Conservation (phyloP, 306 rosid genomes). For the Quercus robur region DNA sequence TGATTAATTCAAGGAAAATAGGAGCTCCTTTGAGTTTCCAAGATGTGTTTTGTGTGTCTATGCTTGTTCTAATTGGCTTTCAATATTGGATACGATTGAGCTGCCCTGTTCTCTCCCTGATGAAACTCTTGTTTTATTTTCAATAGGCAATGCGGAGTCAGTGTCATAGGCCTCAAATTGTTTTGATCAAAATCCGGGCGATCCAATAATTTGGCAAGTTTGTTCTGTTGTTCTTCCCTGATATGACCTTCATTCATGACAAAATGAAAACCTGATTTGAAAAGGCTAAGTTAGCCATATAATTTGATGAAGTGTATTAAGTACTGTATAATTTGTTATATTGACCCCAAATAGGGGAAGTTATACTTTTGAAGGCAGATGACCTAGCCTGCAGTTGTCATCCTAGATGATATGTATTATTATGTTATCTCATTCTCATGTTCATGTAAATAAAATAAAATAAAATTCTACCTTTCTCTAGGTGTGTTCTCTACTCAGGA, state of each 20-base stretch:
- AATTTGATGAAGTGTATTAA: not conserved
- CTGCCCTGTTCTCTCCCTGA: not conserved
- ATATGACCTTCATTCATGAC: not conserved
- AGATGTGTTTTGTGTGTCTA: not conserved
- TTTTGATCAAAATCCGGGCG: not conserved
- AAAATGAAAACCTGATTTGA: not conserved
- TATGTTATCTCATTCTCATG: not conserved
- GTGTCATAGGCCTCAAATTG: not conserved
- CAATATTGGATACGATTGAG: not conserved
- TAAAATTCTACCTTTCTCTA: no score
- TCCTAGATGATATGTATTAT: not conserved
- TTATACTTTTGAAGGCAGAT: not conserved
- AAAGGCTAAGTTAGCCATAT: no score
- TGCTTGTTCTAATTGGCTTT: not conserved
- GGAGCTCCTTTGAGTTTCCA: not conserved
- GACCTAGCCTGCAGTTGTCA: not conserved
- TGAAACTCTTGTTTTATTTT: not conserved
- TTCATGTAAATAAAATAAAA: no score
- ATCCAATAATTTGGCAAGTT: not conserved
- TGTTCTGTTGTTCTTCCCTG: not conserved
- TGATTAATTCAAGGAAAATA: not conserved
- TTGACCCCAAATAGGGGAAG: not conserved
- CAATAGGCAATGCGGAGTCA: slow-evolving; percentile 11
- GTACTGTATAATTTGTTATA: not conserved
- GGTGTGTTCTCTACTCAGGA: no score